Percentiles rank a stretch among this genome's conserved stretches.
phyloP scores from a whole-genome alignment of 441 rosid genomes.

The Croton laevigatus region DNA sequence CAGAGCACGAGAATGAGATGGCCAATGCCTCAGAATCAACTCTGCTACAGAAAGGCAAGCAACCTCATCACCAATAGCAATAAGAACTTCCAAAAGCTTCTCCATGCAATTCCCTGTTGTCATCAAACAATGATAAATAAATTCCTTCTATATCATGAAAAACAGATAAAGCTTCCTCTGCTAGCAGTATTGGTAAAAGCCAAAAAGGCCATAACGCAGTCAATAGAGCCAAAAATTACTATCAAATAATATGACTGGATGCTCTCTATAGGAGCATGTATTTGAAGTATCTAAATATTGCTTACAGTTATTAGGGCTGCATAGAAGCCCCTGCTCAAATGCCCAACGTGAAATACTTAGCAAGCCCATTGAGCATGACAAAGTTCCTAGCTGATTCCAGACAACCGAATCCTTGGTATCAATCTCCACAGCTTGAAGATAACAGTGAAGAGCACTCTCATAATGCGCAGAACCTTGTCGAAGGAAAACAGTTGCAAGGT shows the following conservation, averaged over 20 bases:
- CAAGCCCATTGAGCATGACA: constrained; percentile 92
- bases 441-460: constrained; percentile 88
- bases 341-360: constrained; percentile 98
- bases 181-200: constrained; percentile 8
- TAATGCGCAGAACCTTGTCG: constrained; percentile 82
- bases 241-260: constrained; percentile 1
- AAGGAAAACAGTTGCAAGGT: constrained; percentile 89
- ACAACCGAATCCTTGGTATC: constrained; percentile 96
- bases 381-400: constrained; percentile 98
- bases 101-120: constrained; percentile 99
- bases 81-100: constrained; percentile 96
- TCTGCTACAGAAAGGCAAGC: constrained; percentile 95
- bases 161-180: constrained; percentile 3
- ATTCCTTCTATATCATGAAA: neutral
- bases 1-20: constrained; percentile 96
- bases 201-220: constrained; percentile 7
- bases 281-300: constrained; percentile 18
- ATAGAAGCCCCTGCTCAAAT: constrained; percentile 97
- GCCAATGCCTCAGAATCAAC: constrained; percentile 97
- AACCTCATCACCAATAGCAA: constrained; percentile 98
- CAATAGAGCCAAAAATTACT: neutral
- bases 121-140: constrained; percentile 16
- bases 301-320: constrained; percentile 99
- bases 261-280: neutral
- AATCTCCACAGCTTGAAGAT: constrained; percentile 98